These are phyloP conservation scores for Sporothrix pallida DNA, from an alignment of 2,329 filamentous ascomycete species.

Conservation along the genomic window DNA sequence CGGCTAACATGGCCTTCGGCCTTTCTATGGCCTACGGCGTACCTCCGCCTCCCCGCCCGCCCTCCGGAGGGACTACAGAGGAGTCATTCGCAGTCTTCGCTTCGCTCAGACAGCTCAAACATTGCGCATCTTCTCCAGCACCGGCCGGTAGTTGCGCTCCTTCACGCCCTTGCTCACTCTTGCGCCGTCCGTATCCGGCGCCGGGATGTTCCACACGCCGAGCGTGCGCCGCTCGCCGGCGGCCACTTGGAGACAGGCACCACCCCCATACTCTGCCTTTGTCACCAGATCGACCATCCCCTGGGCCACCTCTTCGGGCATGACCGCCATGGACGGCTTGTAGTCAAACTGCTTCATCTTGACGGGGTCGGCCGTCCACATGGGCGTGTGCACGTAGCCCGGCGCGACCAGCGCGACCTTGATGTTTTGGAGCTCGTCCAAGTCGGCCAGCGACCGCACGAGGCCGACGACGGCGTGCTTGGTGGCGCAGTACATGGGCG, in stretches of 20 bases:
- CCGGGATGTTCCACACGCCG: constrained; percentile 28
- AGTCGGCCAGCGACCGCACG: constrained; percentile 44
- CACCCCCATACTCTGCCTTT: constrained; percentile 20
- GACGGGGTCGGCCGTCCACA: constrained; percentile 29
- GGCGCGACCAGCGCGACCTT: constrained; percentile 26
- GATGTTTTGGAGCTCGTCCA: constrained; percentile 30
- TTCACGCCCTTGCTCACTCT: background rate
- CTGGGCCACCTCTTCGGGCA: constrained; percentile 19
- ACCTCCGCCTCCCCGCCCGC: no score
- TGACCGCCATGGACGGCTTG: constrained; percentile 15
- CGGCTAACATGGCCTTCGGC: no score
- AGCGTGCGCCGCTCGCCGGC: constrained; percentile 21
- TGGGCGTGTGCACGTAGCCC: constrained; percentile 28
- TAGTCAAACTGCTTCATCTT: constrained; percentile 31
- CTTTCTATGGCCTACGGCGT: no score
- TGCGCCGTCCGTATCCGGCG: constrained; percentile 13
- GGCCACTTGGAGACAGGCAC: constrained; percentile 24
- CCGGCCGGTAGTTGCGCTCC: constrained; percentile 27
- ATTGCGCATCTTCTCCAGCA: constrained; percentile 30
- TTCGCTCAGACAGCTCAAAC: background rate
- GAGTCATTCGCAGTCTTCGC: no score
- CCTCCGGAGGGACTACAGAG: no score
- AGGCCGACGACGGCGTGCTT: constrained; percentile 51
- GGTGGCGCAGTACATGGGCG: constrained; percentile 46
- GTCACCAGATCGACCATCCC: constrained; percentile 27